Conservation (phyloP, 1,284 basidiomycete species). For the Rhizoctonia solani region DNA sequence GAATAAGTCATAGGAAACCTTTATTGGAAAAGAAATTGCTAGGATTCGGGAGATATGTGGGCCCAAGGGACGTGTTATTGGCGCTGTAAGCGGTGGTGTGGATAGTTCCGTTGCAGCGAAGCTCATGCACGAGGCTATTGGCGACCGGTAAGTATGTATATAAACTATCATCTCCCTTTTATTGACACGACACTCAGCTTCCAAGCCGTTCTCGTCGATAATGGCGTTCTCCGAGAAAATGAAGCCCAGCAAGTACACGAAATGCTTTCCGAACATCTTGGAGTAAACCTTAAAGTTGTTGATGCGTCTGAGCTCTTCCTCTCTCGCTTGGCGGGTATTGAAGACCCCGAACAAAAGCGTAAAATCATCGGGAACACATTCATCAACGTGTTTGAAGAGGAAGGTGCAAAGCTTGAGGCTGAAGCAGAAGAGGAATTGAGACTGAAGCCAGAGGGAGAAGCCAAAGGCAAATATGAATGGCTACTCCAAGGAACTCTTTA, state of each 20-base stretch:
- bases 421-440: conserved; percentile 73
- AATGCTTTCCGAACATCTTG: conserved; percentile 92
- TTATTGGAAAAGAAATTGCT: conserved; percentile 96
- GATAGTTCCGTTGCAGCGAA: conserved; percentile 98
- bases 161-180: neutral
- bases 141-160: conserved; percentile 69
- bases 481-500: conserved; percentile 98
- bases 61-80: conserved; percentile 92
- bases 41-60: conserved; percentile 97
- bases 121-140: conserved; percentile 99
- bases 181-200: conserved; percentile 59
- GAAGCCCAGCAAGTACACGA: conserved; percentile 94
- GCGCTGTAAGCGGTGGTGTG: conserved; percentile 96
- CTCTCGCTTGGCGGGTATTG: conserved; percentile 82
- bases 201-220: conserved; percentile 99
- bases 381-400: conserved; percentile 95
- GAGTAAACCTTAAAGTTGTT: conserved; percentile 94
- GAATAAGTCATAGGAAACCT: conserved; percentile 71
- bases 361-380: conserved; percentile 99
- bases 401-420: conserved; percentile 89
- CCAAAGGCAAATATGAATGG: conserved; percentile 94
- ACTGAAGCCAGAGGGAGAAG: conserved; percentile 63
- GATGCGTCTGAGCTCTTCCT: conserved; percentile 96
- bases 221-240: conserved; percentile 92
- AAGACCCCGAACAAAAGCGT: conserved; percentile 96